These are phyloP conservation scores for Chiua virens DNA, from an alignment of 768 basidiomycete species.

Conservation along the genomic window DNA sequence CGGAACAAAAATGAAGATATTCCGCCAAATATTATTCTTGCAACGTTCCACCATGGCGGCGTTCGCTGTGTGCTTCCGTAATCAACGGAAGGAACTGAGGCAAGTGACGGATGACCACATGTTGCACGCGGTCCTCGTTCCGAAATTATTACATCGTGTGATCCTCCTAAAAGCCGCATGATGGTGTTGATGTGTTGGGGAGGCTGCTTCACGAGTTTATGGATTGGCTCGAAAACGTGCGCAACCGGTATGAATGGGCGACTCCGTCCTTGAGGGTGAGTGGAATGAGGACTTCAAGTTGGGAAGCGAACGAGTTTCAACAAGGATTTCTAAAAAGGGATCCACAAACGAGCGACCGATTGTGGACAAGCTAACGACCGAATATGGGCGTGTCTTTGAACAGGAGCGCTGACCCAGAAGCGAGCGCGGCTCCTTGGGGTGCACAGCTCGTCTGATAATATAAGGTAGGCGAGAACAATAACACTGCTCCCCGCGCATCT, in stretches of 20 bases:
- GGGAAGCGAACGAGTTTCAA: neutral
- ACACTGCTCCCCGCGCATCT: conserved; percentile 9
- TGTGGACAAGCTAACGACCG: conserved; percentile 16
- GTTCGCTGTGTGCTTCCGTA: neutral
- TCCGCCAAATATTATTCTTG: neutral
- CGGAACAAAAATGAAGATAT: neutral
- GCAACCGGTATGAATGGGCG: no score
- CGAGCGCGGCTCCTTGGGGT: no score
- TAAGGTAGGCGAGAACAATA: conserved; percentile 31
- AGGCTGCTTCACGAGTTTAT: no score
- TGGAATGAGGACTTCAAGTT: no score
- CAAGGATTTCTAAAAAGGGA: conserved; percentile 10
- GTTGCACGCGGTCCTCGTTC: neutral
- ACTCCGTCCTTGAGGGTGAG: no score
- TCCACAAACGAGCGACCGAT: conserved; percentile 5
- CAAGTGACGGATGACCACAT: neutral
- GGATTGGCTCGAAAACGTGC: no score
- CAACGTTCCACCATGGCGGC: neutral
- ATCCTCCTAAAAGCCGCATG: no score
- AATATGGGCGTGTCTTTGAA: conserved; percentile 6
- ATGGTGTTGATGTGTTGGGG: no score
- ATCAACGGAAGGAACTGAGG: neutral
- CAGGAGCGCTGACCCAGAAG: no score
- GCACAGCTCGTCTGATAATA: conserved; percentile 10
- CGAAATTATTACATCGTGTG: neutral